These are phyloP conservation scores for Dioscorea dumetorum DNA, from an alignment of 106 monocot species.

Conservation along the genomic window DNA sequence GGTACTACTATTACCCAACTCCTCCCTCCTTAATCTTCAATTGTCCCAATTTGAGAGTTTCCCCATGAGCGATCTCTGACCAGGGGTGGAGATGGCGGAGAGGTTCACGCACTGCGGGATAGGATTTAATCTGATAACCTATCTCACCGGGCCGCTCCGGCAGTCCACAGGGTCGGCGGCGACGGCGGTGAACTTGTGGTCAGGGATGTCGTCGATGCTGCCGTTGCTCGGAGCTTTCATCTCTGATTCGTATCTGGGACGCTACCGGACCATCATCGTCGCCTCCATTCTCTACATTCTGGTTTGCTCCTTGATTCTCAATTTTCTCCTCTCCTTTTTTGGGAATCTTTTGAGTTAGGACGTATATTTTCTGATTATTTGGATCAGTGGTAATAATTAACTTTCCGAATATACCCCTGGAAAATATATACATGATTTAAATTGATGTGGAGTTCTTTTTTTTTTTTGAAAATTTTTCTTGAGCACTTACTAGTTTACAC, in stretches of 20 bases:
- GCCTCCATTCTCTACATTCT: constrained; percentile 39
- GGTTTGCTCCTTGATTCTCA: constrained; percentile 4
- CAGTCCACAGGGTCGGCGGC: constrained; percentile 42
- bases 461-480: no score
- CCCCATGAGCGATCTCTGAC: background rate
- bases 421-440: no score
- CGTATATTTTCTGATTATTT: no score
- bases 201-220: constrained; percentile 29
- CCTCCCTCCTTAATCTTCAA: background rate
- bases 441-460: no score
- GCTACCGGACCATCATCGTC: constrained; percentile 32
- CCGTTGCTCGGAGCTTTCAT: constrained; percentile 53
- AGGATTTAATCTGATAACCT: constrained; percentile 43
- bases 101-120: constrained; percentile 43
- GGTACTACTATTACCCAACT: background rate
- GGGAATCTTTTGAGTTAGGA: no score
- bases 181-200: constrained; percentile 38
- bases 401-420: no score
- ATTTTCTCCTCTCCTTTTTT: background rate
- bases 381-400: no score
- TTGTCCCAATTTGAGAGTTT: background rate
- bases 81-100: constrained; percentile 57
- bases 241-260: constrained; percentile 48
- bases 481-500: no score
- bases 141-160: constrained; percentile 46